Evolutionary conservation across 2,329 filamentous ascomycete species (phyloP).

Genomic region (Neofusicoccum parvum): DNA sequence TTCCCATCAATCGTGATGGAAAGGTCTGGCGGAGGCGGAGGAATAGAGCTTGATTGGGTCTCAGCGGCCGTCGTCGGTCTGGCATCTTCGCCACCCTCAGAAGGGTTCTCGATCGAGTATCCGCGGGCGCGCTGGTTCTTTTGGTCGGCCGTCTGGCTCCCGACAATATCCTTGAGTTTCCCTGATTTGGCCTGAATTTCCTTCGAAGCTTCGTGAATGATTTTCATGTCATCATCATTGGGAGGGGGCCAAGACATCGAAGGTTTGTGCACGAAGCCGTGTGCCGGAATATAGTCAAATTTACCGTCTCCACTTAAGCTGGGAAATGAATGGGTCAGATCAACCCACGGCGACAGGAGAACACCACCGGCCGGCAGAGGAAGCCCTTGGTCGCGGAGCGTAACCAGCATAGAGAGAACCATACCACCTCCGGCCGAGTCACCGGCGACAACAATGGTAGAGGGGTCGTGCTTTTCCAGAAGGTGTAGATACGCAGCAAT

Average conservation of each 20-base stretch:
- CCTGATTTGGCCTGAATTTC: constrained; percentile 18
- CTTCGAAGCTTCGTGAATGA: constrained; percentile 41
- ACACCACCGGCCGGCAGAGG: constrained; percentile 88
- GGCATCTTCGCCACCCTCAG: neutral
- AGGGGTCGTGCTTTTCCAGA: constrained; percentile 72
- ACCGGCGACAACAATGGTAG: constrained; percentile 82
- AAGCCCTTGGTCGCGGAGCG: constrained; percentile 77
- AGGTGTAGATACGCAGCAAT: constrained; percentile 85
- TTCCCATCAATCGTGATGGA: constrained; percentile 70
- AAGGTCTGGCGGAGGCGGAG: constrained; percentile 39
- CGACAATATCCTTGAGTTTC: constrained; percentile 18
- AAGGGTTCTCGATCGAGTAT: constrained; percentile 31
- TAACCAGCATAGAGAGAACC: constrained; percentile 76
- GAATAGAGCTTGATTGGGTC: neutral
- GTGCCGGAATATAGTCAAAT: constrained; percentile 83
- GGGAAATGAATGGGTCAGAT: constrained; percentile 92
- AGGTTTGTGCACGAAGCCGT: constrained; percentile 89
- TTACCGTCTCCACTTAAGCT: constrained; percentile 74
- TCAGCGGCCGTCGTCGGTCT: neutral
- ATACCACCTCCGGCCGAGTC: constrained; percentile 95
- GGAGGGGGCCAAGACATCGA: constrained; percentile 92
- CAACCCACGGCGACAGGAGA: constrained; percentile 92
- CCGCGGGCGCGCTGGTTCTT: constrained; percentile 38
- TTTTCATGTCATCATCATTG: constrained; percentile 70
- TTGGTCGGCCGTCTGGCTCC: constrained; percentile 28